Conservation (phyloP, 2,329 filamentous ascomycete genomes). For the Beauveria medogensis region DNA sequence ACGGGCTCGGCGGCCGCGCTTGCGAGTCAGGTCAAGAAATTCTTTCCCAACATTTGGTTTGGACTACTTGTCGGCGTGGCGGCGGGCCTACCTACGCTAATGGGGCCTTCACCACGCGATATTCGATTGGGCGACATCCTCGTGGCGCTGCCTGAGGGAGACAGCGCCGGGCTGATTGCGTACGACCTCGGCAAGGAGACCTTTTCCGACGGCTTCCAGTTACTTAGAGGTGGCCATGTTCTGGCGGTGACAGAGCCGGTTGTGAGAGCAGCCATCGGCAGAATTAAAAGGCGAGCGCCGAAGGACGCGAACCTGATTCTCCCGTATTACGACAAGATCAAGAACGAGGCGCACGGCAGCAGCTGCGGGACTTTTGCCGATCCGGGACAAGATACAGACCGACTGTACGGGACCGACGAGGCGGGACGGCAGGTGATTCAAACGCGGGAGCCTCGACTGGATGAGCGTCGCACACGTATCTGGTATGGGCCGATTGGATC, state of each 20-base stretch:
- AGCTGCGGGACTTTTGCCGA: not conserved
- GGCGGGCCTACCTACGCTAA: not conserved
- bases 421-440: not conserved
- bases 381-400: not conserved
- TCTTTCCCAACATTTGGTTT: conserved; percentile 30
- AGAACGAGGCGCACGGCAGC: not conserved
- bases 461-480: not conserved
- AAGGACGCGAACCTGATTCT: not conserved
- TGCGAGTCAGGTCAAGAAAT: conserved; percentile 25
- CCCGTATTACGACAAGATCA: not conserved
- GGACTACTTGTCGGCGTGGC: conserved; percentile 31
- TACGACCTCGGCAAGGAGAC: conserved; percentile 21
- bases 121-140: conserved; percentile 31
- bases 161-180: conserved; percentile 20
- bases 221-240: not conserved
- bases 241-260: not conserved
- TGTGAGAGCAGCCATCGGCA: not conserved
- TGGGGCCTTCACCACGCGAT: conserved; percentile 19
- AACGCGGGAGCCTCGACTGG: not conserved
- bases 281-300: not conserved
- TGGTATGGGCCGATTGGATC: not conserved
- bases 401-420: not conserved
- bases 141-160: conserved; percentile 20
- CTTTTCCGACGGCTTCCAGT: not conserved
- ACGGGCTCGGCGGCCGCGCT: conserved; percentile 26